phyloP scores from a whole-genome alignment of 2,329 filamentous ascomycete genomes.

The Pyrenophora graminea region DNA sequence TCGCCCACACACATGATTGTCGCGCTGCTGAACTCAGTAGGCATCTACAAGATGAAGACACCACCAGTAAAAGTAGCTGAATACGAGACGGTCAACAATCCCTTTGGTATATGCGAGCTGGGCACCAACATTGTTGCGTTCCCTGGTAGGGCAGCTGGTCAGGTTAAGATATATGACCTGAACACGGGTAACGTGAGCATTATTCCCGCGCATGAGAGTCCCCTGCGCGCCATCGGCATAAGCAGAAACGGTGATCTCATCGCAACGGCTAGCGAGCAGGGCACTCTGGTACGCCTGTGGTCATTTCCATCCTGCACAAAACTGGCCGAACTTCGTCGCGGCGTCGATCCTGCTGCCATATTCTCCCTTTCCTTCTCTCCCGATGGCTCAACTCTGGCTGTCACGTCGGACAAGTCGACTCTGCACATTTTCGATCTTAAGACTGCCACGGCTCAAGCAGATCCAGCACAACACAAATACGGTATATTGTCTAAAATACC shows the following conservation, averaged over 20 bases:
- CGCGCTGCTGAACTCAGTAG: conserved; percentile 78
- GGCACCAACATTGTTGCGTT: conserved; percentile 76
- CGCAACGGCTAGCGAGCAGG: conserved; percentile 90
- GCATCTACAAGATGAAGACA: conserved; percentile 78
- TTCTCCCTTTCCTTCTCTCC: conserved; percentile 89
- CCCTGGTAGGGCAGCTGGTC: conserved; percentile 82
- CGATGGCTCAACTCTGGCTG: conserved; percentile 76
- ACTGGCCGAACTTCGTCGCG: conserved; percentile 81
- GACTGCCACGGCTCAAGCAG: conserved; percentile 12
- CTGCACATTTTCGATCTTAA: conserved; percentile 91
- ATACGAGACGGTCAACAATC: conserved; percentile 87
- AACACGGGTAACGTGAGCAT: conserved; percentile 84
- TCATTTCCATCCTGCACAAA: conserved; percentile 78
- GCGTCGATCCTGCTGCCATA: conserved; percentile 84
- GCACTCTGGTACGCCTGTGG: conserved; percentile 87
- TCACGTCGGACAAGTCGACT: conserved; percentile 95
- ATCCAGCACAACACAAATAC: conserved; percentile 65
- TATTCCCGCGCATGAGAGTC: conserved; percentile 83
- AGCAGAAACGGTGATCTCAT: conserved; percentile 79
- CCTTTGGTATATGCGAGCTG: conserved; percentile 77
- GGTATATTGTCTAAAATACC: conserved; percentile 83
- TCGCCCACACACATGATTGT: conserved; percentile 77
- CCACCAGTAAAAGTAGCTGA: conserved; percentile 70
- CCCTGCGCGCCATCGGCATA: conserved; percentile 76
- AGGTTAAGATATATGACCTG: conserved; percentile 85